Evolutionary conservation across 75 land plant genomes (phyloP), one percentile per base, ranked within the genome.

Genomic region (Larix kaempferi): DNA sequence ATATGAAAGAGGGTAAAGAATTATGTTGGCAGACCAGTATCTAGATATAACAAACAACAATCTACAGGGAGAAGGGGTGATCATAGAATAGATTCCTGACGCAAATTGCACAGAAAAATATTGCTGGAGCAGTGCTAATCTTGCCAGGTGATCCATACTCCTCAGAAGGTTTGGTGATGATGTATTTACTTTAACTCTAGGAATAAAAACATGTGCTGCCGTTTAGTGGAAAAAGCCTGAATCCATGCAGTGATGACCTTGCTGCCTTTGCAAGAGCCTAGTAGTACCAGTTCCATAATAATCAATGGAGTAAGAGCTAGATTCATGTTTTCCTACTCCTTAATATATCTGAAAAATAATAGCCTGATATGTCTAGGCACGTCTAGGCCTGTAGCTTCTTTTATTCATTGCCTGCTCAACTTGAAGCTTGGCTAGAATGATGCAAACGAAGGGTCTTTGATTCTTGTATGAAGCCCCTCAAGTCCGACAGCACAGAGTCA

Each of bases 401-500:
- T 56, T 55, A 52, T 25, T 55, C 57, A 4, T 2, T 74, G 75
- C 58, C 35, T 74, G 33, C 27, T 74, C 29, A 8, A 49, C 49
- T 44, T 13, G 10, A 25, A 12, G 22, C 3, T 49, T 25, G 11
- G 56, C 22, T 52, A 73, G 74, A 23, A 10, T 73, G 44, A 5
- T 37, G 56, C 56, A 52, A 72, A 52, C 35, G 11, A 41, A 23
- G 3, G 37, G 23, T 7, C 73, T 69, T 69, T 4, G 8, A 21
- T 7, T 69, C 23, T 22, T 21, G 57, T 49, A 15, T 15, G 54
- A 26, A 56, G 14, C 0, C 35, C 37, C 21, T 5, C 56, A 54
- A 23, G 13, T 74, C 58, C 29, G 16, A 0, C 22, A 52, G 58
- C 54, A 74, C 54, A 52, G 37, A 25, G 10, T 80, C 80, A 84